Conservation (phyloP, 345 rosid genomes). For the Xanthoceras sorbifolium region DNA sequence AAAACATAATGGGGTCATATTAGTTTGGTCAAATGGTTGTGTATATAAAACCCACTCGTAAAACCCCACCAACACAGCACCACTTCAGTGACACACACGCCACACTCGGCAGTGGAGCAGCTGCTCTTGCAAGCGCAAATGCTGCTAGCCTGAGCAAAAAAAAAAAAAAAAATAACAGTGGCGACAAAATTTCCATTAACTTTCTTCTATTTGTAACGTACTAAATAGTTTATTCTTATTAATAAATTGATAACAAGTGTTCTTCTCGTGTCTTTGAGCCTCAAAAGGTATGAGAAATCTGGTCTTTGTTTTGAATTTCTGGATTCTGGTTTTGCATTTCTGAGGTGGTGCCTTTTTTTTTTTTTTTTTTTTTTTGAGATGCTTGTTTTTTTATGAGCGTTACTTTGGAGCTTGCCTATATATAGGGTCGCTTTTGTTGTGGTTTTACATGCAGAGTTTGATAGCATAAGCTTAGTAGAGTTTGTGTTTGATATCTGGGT, state of each 20-base stretch:
- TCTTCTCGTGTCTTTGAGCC: neutral
- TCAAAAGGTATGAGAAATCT: neutral
- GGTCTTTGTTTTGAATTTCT: neutral
- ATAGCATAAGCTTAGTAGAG: neutral
- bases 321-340: neutral
- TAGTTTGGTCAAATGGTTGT: neutral
- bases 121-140: constrained; percentile 10
- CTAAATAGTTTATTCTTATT: constrained; percentile 8
- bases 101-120: constrained; percentile 7
- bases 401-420: neutral
- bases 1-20: neutral
- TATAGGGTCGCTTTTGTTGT: neutral
- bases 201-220: neutral
- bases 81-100: neutral
- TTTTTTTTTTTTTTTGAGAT: neutral
- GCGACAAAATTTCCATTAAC: constrained; percentile 2
- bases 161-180: neutral
- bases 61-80: neutral
- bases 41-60: neutral
- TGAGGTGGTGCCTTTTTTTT: neutral
- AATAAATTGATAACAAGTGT: neutral
- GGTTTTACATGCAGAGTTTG: neutral
- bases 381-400: neutral
- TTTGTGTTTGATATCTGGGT: constrained; percentile 10
- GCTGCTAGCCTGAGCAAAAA: neutral